Conservation (phyloP, 306 rosid species). For the Trichosanthes cucumerina region DNA sequence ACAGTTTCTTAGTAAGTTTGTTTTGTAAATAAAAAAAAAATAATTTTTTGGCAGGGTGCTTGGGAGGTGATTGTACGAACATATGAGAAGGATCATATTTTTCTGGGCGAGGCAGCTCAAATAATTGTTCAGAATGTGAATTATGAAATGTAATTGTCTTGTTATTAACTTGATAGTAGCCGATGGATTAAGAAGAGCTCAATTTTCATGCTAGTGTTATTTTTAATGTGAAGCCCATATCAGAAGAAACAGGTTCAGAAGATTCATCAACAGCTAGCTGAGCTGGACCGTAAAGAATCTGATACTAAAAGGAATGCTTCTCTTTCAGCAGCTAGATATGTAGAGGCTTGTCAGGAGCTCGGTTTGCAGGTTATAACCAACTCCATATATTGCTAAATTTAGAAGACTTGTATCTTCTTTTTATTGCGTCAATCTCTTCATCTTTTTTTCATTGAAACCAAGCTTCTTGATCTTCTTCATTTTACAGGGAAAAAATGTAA, state of each 20-base stretch:
- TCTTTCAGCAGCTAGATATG: constrained; percentile 63
- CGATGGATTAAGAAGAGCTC: background rate
- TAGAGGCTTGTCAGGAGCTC: constrained; percentile 96
- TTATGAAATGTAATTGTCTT: constrained; percentile 74
- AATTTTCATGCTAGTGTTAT: constrained; percentile 7
- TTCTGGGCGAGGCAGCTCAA: constrained; percentile 93
- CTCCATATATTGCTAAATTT: background rate
- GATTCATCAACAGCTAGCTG: constrained; percentile 88
- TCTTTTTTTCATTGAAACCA: background rate
- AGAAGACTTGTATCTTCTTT: background rate
- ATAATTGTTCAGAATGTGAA: constrained; percentile 76
- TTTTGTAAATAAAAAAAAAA: background rate
- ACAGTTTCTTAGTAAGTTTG: background rate
- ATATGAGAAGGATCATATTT: constrained; percentile 78
- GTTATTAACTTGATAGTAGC: background rate
- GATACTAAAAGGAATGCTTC: constrained; percentile 82
- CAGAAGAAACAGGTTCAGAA: constrained; percentile 88
- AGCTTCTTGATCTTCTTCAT: constrained; percentile 7
- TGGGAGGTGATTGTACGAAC: constrained; percentile 73
- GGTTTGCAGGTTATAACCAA: constrained; percentile 68
- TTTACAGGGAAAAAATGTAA: constrained; percentile 68
- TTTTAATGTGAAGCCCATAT: constrained; percentile 52
- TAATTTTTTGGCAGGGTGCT: constrained; percentile 44
- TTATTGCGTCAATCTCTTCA: background rate
- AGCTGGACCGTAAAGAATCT: constrained; percentile 87